Conservation (phyloP, 1,284 basidiomycete genomes). For the Caloboletus firmus region DNA sequence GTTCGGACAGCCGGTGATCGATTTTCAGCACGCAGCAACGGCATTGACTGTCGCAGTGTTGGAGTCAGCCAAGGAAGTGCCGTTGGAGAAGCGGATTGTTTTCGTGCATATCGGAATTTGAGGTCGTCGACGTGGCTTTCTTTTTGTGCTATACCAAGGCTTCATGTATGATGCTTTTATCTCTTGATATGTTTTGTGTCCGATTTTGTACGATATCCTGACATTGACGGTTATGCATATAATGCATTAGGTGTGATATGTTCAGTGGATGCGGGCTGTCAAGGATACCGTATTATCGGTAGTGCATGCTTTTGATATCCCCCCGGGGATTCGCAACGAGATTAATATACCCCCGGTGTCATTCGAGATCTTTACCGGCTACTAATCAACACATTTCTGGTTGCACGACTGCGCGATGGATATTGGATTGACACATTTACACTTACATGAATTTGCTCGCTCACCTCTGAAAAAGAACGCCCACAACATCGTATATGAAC, state of each 20-base stretch:
- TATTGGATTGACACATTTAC: no score
- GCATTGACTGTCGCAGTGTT: background rate
- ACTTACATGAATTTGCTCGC: background rate
- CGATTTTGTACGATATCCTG: background rate
- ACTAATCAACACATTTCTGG: no score
- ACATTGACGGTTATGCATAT: background rate
- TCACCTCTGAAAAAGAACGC: background rate
- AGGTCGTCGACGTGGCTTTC: background rate
- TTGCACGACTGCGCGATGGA: no score
- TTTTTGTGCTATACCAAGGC: background rate
- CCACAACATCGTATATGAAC: background rate
- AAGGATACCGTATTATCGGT: background rate
- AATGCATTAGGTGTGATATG: background rate
- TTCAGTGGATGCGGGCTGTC: background rate
- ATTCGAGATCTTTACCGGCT: no score
- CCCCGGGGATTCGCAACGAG: no score
- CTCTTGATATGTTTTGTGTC: background rate
- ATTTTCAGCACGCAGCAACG: background rate
- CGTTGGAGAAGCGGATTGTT: background rate
- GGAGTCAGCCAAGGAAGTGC: background rate
- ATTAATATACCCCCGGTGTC: no score
- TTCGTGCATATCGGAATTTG: conserved; percentile 1
- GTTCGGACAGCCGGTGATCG: background rate
- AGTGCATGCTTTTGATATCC: background rate
- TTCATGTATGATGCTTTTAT: background rate